Percentiles rank a stretch among this genome's conserved stretches.
Evolutionary conservation across 2,329 filamentous ascomycete species (phyloP).

Genomic region (Corniculantispora saksenae): DNA sequence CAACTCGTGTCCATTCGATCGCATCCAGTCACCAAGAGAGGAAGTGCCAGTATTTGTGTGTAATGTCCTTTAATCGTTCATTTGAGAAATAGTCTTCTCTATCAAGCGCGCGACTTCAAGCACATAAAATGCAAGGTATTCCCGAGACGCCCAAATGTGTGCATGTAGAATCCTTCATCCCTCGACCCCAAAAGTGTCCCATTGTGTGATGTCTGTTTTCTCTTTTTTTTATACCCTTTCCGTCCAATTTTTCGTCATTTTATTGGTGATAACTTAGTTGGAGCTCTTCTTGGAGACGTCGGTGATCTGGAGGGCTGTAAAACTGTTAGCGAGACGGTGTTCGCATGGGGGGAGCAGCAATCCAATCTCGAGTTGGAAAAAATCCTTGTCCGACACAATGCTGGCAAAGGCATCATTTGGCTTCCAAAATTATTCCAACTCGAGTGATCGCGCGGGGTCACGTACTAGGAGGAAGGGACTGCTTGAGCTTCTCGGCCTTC

Average conservation of each 20-base stretch:
- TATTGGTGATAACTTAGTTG: constrained; percentile 32
- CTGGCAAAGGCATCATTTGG: not conserved
- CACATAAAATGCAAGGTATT: constrained; percentile 54
- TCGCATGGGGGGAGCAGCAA: not conserved
- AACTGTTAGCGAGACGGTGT: constrained; percentile 22
- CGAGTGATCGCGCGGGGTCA: constrained; percentile 24
- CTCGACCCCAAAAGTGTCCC: constrained; percentile 24
- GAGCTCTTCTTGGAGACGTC: constrained; percentile 56
- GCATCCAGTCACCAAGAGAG: not conserved
- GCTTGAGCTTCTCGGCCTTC: constrained; percentile 99
- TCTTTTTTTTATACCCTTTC: constrained; percentile 7
- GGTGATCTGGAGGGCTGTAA: constrained; percentile 52
- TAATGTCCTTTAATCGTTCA: constrained; percentile 20
- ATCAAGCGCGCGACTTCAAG: constrained; percentile 40
- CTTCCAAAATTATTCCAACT: not conserved
- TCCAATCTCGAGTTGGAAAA: constrained; percentile 4
- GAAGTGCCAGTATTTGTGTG: not conserved
- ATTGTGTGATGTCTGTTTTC: constrained; percentile 8
- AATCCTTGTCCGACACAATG: not conserved
- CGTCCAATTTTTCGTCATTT: constrained; percentile 25
- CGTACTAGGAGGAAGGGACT: constrained; percentile 96
- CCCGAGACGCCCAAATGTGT: constrained; percentile 57
- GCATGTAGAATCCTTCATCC: constrained; percentile 38
- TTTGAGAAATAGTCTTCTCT: constrained; percentile 31
- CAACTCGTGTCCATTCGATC: not conserved